Evolutionary conservation across 495 filamentous ascomycete species (phyloP).

Genomic region (Podospora tetraspora): DNA sequence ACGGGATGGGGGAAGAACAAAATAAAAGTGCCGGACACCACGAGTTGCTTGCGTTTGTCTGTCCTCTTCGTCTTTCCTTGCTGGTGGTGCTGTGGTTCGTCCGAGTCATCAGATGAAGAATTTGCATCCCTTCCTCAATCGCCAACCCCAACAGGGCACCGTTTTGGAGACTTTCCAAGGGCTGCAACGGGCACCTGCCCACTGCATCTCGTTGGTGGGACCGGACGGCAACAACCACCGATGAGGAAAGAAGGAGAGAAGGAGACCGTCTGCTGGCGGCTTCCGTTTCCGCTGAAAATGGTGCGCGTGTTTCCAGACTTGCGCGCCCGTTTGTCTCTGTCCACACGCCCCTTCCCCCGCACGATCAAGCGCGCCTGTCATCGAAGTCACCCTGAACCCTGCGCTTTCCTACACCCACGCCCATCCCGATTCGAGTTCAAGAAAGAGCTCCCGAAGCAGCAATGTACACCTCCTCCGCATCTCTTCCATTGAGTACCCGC

Average conservation of each 20-base stretch:
- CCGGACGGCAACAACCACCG: conserved; percentile 1
- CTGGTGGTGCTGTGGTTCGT: too few relatives aligned
- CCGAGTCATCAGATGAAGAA: not conserved
- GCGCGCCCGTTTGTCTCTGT: not conserved
- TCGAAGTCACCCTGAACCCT: not conserved
- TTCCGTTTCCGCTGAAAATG: conserved; percentile 10
- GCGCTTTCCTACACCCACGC: conserved; percentile 3
- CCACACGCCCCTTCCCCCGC: conserved; percentile 14
- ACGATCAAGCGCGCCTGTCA: conserved; percentile 1
- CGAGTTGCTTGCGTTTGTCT: too few relatives aligned
- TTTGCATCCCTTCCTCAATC: not conserved
- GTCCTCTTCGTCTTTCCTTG: too few relatives aligned
- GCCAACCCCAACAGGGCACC: not conserved
- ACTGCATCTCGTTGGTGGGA: not conserved
- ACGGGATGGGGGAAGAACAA: not conserved
- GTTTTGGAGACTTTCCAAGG: not conserved
- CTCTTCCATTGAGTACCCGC: conserved; percentile 14
- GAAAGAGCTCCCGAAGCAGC: not conserved
- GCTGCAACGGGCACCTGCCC: not conserved
- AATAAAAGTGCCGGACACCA: not conserved
- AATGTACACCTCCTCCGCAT: conserved; percentile 2
- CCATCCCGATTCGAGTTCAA: conserved; percentile 5
- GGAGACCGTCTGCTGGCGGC: conserved; percentile 1
- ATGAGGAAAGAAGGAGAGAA: too few relatives aligned
- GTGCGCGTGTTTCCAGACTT: not conserved